A percentile compares a stretch with the other conserved stretches of the same genome.
These are phyloP conservation scores for Fomitopsis schrenkii DNA, from an alignment of 1,284 basidiomycete genomes.

Conservation along the genomic window DNA sequence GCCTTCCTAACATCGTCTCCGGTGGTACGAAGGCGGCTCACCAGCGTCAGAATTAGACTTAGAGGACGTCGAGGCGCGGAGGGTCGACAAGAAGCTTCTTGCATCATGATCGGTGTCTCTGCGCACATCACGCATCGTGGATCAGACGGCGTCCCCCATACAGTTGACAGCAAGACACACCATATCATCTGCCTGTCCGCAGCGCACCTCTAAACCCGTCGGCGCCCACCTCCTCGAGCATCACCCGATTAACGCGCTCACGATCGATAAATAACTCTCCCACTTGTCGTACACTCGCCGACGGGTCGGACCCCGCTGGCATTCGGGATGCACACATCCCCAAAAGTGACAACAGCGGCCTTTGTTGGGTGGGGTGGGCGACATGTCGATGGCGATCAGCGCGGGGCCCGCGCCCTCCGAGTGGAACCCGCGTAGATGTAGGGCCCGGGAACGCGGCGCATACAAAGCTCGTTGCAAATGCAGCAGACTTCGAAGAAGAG, in stretches of 20 bases:
- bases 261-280: background rate
- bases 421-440: too few relatives aligned
- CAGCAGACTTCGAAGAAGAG: too few relatives aligned
- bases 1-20: too few relatives aligned
- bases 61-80: background rate
- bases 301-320: background rate
- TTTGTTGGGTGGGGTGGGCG: too few relatives aligned
- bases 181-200: background rate
- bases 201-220: background rate
- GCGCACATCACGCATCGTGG: background rate
- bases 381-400: too few relatives aligned
- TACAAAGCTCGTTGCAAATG: too few relatives aligned
- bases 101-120: background rate
- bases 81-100: background rate
- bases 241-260: background rate
- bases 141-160: background rate
- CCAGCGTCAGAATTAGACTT: too few relatives aligned
- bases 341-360: too few relatives aligned
- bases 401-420: too few relatives aligned
- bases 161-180: background rate
- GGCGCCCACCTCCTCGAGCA: background rate
- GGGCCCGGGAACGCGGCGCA: too few relatives aligned
- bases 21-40: too few relatives aligned
- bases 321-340: too few relatives aligned
- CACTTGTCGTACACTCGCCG: background rate